phyloP scores from a whole-genome alignment of 1,284 basidiomycete species.

The Erythrobasidium hasegawianum region DNA sequence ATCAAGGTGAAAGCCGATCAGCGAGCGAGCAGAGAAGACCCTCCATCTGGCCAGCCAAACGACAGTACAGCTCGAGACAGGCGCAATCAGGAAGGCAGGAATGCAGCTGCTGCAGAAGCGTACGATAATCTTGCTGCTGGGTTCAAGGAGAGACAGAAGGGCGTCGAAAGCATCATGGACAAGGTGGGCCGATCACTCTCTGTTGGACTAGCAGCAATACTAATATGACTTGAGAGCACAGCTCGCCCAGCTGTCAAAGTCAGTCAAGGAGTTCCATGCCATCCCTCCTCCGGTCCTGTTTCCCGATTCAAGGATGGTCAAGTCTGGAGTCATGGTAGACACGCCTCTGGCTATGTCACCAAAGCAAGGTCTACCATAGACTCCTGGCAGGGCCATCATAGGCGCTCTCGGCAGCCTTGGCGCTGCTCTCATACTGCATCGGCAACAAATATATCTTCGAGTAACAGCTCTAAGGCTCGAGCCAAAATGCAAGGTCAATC shows the following conservation, averaged over 20 bases:
- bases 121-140: conserved; percentile 32
- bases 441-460: too few species aligned
- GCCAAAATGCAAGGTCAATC: too few species aligned
- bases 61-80: too few species aligned
- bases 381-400: too few species aligned
- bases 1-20: background rate
- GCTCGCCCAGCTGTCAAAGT: conserved; percentile 15
- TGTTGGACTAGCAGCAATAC: too few species aligned
- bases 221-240: background rate
- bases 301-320: conserved; percentile 18
- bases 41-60: too few species aligned
- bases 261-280: conserved; percentile 30
- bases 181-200: conserved; percentile 10
- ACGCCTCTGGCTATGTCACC: conserved; percentile 21
- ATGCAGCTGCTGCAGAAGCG: conserved; percentile 16
- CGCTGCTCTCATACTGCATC: too few species aligned
- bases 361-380: background rate
- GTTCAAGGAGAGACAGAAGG: conserved; percentile 18
- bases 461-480: too few species aligned
- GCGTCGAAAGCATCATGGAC: conserved; percentile 29
- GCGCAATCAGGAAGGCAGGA: too few species aligned
- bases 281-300: conserved; percentile 30
- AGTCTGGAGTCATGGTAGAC: conserved; percentile 11
- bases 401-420: too few species aligned
- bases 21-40: too few species aligned